Base-by-base conservation (phyloP, 208 protist genomes). In the Lotmaria passim region DNA sequence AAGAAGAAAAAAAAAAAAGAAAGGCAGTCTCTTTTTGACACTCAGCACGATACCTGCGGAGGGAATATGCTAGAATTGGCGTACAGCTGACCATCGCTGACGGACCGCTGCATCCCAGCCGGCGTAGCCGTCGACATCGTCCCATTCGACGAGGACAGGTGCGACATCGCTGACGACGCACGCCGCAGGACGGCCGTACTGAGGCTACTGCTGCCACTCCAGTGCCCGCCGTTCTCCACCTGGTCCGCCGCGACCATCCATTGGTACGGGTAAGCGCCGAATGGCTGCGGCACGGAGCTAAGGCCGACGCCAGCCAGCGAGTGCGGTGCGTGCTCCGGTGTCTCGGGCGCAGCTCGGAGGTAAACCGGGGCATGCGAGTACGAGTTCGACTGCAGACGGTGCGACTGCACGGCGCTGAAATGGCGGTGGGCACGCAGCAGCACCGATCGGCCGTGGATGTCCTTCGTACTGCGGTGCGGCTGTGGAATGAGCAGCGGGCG, bases 211-310 rank as follows among this genome's bases (percentile, higher is more conserved):
- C 41, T 41, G n/a, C 39, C 57, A 26, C 38, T 44, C 24, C 44
- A 24, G 44, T 34, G 38, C 7, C 23, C 34, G 11, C 26, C 57
- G 1, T 17, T 11, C 26, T 11, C 17, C 36, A 51, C 33, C 5
- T n/a, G 41, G 7, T 65, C 59, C 3, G 59, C 21, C 1, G 44
- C 44, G 19, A 65, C 44, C 59, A 65, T 65, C 59, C 59, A 65
- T 44, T 65, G 59, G 30, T 65, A 65, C 59, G 59, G 59, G 31
- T 65, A 65, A 31, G 59, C 59, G n/a, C 59, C 59, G 31, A 26
- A 65, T 2, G 59, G 59, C 44, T 65, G 59, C 28, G 59, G 59
- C 19, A 65, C 59, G 11, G 59, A 4, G 31, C 39, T 53, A 5
- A 65, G 21, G 1, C 59, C 59, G 30, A 53, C 44, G n/a, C 44